phyloP scores from a whole-genome alignment of 2,329 filamentous ascomycete species.

The Corynespora cassiicola region DNA sequence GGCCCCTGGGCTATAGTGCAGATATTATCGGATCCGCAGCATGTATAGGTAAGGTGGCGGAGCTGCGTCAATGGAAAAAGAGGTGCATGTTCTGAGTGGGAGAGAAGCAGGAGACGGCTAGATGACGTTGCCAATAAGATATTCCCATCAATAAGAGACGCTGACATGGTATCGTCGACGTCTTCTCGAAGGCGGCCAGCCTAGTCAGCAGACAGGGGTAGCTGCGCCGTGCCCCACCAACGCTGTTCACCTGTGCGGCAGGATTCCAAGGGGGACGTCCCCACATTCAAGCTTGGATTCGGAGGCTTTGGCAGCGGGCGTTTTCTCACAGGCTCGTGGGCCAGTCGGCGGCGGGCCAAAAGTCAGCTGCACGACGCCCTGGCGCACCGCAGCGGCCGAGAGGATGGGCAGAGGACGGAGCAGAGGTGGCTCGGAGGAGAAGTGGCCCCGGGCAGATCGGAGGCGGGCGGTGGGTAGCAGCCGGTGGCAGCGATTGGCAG shows the following conservation, averaged over 20 bases:
- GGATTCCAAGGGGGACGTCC: too few relatives aligned
- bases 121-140: slow-evolving; percentile 14
- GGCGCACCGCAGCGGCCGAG: not conserved
- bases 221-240: slow-evolving; percentile 28
- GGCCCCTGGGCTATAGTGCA: slow-evolving; percentile 8
- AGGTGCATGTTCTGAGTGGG: slow-evolving; percentile 14
- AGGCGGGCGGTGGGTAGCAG: not conserved
- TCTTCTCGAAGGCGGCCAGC: slow-evolving; percentile 20
- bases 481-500: too few relatives aligned
- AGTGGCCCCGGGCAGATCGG: not conserved
- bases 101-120: slow-evolving; percentile 19
- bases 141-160: slow-evolving; percentile 18
- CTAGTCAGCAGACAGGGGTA: slow-evolving; percentile 17
- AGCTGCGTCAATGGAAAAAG: slow-evolving; percentile 21
- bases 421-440: not conserved
- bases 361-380: slow-evolving; percentile 12
- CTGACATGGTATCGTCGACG: not conserved
- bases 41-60: slow-evolving; percentile 12
- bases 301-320: too few relatives aligned
- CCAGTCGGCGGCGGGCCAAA: slow-evolving; percentile 11
- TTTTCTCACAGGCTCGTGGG: too few relatives aligned
- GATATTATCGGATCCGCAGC: slow-evolving; percentile 11
- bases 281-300: too few relatives aligned
- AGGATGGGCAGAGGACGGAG: not conserved
- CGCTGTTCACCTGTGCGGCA: too few relatives aligned